Conservation (phyloP, 192 early-diverging fungal species). For the Backusella liffmaniae region DNA sequence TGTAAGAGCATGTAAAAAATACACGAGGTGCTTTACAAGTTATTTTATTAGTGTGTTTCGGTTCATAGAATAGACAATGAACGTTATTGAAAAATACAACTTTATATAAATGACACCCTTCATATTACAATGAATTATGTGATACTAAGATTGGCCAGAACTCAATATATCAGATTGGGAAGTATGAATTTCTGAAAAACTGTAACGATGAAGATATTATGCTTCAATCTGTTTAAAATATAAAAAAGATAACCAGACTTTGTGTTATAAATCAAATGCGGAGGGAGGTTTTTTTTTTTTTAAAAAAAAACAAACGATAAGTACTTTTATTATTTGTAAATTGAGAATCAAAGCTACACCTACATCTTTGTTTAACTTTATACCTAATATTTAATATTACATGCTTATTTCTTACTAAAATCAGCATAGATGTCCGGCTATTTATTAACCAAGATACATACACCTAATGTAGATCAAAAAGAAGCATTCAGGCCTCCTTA, state of each 20-base stretch:
- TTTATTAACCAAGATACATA: neutral
- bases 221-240: neutral
- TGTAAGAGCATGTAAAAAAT: neutral
- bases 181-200: neutral
- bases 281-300: neutral
- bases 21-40: neutral
- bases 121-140: too few relatives aligned
- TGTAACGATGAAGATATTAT: neutral
- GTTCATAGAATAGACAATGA: neutral
- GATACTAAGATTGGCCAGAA: too few relatives aligned
- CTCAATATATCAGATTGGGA: too few relatives aligned
- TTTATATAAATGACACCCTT: too few relatives aligned
- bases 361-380: too few relatives aligned
- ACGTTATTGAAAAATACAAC: too few relatives aligned
- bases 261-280: neutral
- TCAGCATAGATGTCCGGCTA: too few relatives aligned
- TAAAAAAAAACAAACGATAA: neutral
- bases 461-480: neutral
- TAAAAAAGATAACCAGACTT: neutral
- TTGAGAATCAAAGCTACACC: neutral
- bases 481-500: neutral
- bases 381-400: too few relatives aligned
- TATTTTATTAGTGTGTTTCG: neutral
- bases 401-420: too few relatives aligned
- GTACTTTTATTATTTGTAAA: neutral